Evolutionary conservation across 768 basidiomycete genomes (phyloP).

Genomic region (Ramaria sp.): DNA sequence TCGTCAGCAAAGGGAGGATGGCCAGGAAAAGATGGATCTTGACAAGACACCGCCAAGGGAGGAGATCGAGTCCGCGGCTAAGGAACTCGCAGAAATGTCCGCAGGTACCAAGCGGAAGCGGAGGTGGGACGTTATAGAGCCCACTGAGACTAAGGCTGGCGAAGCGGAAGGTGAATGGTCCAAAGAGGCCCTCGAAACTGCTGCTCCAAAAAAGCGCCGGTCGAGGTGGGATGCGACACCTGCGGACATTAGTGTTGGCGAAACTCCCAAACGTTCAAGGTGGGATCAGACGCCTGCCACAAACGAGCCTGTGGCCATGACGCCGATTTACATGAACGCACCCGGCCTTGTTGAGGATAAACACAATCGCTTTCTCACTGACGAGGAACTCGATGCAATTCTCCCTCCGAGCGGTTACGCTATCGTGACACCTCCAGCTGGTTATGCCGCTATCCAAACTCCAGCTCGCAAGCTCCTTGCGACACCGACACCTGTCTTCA

Average conservation of each 20-base stretch:
- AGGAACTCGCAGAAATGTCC: conserved; percentile 47
- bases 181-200: conserved; percentile 60
- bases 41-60: conserved; percentile 87
- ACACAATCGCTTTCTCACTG: conserved; percentile 89
- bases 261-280: conserved; percentile 82
- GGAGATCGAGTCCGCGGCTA: conserved; percentile 63
- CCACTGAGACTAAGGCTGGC: conserved; percentile 38
- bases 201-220: conserved; percentile 81
- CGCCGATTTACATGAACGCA: conserved; percentile 80
- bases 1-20: conserved; percentile 60
- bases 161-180: conserved; percentile 60
- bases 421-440: conserved; percentile 88
- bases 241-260: conserved; percentile 44
- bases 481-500: conserved; percentile 41
- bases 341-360: conserved; percentile 83
- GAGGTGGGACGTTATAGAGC: conserved; percentile 58
- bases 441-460: conserved; percentile 72
- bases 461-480: conserved; percentile 40
- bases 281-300: conserved; percentile 93
- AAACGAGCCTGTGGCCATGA: conserved; percentile 39
- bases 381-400: conserved; percentile 90
- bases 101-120: conserved; percentile 60
- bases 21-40: conserved; percentile 71
- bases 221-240: conserved; percentile 97
- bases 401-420: conserved; percentile 81